phyloP scores from a whole-genome alignment of 1,284 basidiomycete genomes.

The Ceratobasidium papillatum region DNA sequence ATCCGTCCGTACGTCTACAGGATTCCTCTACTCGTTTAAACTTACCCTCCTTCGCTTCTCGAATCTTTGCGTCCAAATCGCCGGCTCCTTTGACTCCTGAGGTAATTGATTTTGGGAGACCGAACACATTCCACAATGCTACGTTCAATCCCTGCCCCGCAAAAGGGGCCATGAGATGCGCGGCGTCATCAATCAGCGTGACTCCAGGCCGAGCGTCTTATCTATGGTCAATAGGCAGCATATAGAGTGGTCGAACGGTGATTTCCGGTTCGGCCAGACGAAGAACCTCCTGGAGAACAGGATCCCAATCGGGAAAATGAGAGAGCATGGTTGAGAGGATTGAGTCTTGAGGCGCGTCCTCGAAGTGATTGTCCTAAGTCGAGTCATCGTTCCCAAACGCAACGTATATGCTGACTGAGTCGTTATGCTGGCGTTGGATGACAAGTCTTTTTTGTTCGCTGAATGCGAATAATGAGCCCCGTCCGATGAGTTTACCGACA shows the following conservation, averaged over 20 bases:
- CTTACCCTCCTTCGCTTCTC: not conserved
- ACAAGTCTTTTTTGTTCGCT: conserved; percentile 49
- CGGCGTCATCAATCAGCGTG: conserved; percentile 57
- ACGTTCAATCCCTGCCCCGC: conserved; percentile 59
- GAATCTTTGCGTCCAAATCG: not conserved
- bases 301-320: conserved; percentile 48
- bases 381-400: conserved; percentile 45
- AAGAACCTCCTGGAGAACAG: conserved; percentile 46
- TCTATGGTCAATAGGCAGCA: conserved; percentile 44
- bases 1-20: no score
- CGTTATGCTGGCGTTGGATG: conserved; percentile 52
- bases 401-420: conserved; percentile 51
- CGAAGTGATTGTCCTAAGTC: conserved; percentile 46
- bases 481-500: conserved; percentile 49
- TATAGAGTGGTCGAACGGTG: conserved; percentile 47
- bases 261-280: conserved; percentile 47
- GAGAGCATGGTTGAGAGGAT: conserved; percentile 42
- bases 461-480: conserved; percentile 49
- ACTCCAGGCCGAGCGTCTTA: conserved; percentile 44
- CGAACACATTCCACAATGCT: conserved; percentile 50
- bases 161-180: conserved; percentile 60
- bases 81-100: not conserved
- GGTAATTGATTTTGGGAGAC: conserved; percentile 50
- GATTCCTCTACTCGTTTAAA: not conserved
- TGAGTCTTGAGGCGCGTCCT: not conserved